Evolutionary conservation across 345 rosid genomes (phyloP).

Genomic region (Brassica juncea): DNA sequence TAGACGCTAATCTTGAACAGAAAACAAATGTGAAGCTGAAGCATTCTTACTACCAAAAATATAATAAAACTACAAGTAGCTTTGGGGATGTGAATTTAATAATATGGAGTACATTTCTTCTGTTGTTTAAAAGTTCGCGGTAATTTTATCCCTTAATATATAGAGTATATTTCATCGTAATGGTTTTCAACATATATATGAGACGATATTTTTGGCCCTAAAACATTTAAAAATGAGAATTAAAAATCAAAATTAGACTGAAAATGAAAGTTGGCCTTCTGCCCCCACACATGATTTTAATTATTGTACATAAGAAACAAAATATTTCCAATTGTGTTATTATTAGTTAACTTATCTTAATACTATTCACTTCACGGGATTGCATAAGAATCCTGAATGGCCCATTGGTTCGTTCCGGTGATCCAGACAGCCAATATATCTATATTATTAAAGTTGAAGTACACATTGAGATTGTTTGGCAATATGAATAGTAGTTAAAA

Average conservation of each 20-base stretch:
- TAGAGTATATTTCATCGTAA: not conserved
- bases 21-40: too few relatives aligned
- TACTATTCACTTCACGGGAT: conserved; percentile 38
- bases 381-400: conserved; percentile 35
- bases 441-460: too few relatives aligned
- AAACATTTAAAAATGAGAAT: not conserved
- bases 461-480: too few relatives aligned
- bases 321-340: not conserved
- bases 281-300: conserved; percentile 21
- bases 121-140: not conserved
- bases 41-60: not conserved
- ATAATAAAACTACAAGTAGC: not conserved
- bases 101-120: not conserved
- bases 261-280: conserved; percentile 25
- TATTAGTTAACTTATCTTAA: not conserved
- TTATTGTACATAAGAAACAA: conserved; percentile 25
- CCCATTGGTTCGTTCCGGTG: conserved; percentile 27
- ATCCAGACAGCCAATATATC: not conserved
- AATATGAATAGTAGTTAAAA: too few relatives aligned
- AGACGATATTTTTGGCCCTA: not conserved
- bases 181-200: not conserved
- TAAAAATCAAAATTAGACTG: not conserved
- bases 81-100: not conserved
- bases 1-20: too few relatives aligned
- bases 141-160: not conserved